Conservation (phyloP, 768 basidiomycete genomes). For the Russula ochroleuca region DNA sequence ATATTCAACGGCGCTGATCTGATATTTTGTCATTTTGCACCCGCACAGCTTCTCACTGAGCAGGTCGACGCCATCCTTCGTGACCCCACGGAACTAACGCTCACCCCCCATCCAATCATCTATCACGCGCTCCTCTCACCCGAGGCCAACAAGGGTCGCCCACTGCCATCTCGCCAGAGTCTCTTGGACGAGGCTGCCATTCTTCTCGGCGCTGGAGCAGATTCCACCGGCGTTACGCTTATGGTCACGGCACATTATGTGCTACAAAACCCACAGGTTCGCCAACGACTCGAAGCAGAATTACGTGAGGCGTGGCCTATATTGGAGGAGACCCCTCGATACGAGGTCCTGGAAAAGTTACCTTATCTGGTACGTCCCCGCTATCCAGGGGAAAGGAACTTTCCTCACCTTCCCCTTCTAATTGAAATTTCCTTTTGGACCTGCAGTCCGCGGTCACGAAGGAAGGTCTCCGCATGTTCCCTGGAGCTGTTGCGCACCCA, state of each 20-base stretch:
- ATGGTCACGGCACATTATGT: constrained; percentile 39
- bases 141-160: constrained; percentile 30
- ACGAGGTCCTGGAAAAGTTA: constrained; percentile 42
- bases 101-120: constrained; percentile 37
- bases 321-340: constrained; percentile 31
- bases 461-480: constrained; percentile 42
- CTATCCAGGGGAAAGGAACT: neutral
- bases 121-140: constrained; percentile 36
- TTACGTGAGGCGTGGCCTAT: constrained; percentile 43
- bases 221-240: constrained; percentile 42
- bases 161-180: constrained; percentile 30
- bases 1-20: constrained; percentile 10
- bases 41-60: constrained; percentile 18
- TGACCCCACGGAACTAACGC: constrained; percentile 30
- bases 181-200: constrained; percentile 31
- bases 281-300: constrained; percentile 34
- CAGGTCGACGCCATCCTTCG: constrained; percentile 29
- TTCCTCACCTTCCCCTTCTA: neutral
- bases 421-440: neutral
- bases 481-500: constrained; percentile 40
- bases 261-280: constrained; percentile 34
- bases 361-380: constrained; percentile 43
- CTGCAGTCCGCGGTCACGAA: constrained; percentile 46
- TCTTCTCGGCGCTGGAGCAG: constrained; percentile 42
- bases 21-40: neutral